Evolutionary conservation across 108 stramenopile species (phyloP).

Genomic region (Pseudonitzschia multiseries): DNA sequence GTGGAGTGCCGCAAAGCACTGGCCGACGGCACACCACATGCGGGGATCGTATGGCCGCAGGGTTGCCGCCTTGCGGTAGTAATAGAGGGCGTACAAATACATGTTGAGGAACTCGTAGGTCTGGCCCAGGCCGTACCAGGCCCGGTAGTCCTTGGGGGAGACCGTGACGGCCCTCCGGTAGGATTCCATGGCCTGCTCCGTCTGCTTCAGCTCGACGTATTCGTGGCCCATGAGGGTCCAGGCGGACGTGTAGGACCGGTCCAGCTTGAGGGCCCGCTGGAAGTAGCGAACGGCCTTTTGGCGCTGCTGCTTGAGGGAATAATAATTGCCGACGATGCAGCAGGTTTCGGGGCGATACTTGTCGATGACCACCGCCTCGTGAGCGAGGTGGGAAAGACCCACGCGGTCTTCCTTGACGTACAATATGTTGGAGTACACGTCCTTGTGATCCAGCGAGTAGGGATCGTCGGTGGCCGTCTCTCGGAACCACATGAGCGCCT

Average conservation of each 20-base stretch:
- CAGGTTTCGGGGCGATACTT: conserved; percentile 96
- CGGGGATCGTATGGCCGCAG: conserved; percentile 96
- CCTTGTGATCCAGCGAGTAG: conserved; percentile 89
- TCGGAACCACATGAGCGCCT: conserved; percentile 82
- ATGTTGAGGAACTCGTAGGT: conserved; percentile 97
- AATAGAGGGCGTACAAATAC: conserved; percentile 92
- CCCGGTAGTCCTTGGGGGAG: conserved; percentile 91
- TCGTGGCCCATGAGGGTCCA: conserved; percentile 99
- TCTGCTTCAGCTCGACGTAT: conserved; percentile 96
- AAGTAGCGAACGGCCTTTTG: conserved; percentile 96
- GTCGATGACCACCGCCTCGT: conserved; percentile 81
- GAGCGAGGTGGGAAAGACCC: conserved; percentile 82
- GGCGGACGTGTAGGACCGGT: conserved; percentile 89
- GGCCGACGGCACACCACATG: conserved; percentile 98
- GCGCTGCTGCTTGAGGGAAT: conserved; percentile 92
- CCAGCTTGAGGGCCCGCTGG: conserved; percentile 87
- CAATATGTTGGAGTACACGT: conserved; percentile 91
- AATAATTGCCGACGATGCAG: conserved; percentile 97
- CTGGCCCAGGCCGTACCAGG: conserved; percentile 99
- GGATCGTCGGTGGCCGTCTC: conserved; percentile 75
- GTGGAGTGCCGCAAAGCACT: conserved; percentile 75
- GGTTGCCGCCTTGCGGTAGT: conserved; percentile 93
- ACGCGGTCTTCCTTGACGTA: conserved; percentile 94
- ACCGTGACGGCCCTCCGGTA: conserved; percentile 97
- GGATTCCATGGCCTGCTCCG: conserved; percentile 95